Conservation (phyloP, 768 basidiomycete species). For the Trametes coccinea region DNA sequence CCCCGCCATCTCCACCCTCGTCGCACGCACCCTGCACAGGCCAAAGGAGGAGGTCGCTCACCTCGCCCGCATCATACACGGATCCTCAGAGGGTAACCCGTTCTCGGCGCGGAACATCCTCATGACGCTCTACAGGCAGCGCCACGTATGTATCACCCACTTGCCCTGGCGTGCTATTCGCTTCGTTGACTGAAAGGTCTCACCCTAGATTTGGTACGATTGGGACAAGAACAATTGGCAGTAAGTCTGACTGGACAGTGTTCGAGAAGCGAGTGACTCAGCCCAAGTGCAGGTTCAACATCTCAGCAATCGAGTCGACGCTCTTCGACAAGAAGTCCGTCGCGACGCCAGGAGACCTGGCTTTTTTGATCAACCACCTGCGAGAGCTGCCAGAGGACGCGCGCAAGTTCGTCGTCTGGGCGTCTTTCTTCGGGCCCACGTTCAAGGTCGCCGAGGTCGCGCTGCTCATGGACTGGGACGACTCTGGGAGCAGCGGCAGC, state of each 20-base stretch:
- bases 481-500: constrained; percentile 50
- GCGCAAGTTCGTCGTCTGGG: constrained; percentile 68
- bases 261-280: background rate
- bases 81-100: constrained; percentile 65
- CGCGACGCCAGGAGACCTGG: constrained; percentile 60
- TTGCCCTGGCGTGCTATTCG: background rate
- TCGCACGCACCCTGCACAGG: constrained; percentile 65
- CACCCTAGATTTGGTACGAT: constrained; percentile 58
- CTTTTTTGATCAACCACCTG: constrained; percentile 60
- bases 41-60: constrained; percentile 53
- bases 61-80: constrained; percentile 56
- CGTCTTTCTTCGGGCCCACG: constrained; percentile 73
- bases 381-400: constrained; percentile 64
- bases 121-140: constrained; percentile 61
- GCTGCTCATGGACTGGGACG: constrained; percentile 73
- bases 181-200: background rate
- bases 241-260: constrained; percentile 38
- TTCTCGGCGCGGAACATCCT: constrained; percentile 69
- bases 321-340: constrained; percentile 50
- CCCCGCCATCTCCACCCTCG: constrained; percentile 55
- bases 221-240: constrained; percentile 68
- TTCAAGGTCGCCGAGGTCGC: constrained; percentile 76
- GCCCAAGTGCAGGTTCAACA: constrained; percentile 47
- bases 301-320: constrained; percentile 55
- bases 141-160: constrained; percentile 45